A percentile compares a stretch with the other conserved stretches of the same genome.
These are phyloP conservation scores for Clonostachys rhizophaga DNA, from an alignment of 2,329 filamentous ascomycete species.

Conservation along the genomic window DNA sequence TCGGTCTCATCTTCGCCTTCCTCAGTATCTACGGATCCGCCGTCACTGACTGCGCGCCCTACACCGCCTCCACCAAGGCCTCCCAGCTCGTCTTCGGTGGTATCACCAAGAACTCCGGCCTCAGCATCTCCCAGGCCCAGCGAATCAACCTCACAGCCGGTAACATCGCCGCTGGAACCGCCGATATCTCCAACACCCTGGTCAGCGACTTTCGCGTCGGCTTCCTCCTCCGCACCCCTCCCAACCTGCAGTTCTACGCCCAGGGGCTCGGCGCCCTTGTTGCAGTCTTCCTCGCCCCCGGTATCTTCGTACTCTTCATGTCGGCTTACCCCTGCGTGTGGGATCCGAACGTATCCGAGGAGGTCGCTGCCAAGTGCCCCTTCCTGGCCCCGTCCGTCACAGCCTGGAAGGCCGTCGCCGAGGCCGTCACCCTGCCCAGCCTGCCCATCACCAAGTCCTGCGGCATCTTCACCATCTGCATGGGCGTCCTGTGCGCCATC, in stretches of 20 bases:
- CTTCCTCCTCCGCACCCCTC: constrained; percentile 61
- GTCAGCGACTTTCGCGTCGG: constrained; percentile 63
- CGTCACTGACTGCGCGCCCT: constrained; percentile 54
- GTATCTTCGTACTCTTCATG: constrained; percentile 64
- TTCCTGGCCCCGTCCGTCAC: constrained; percentile 60
- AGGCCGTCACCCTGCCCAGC: constrained; percentile 48
- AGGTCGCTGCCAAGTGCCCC: constrained; percentile 33
- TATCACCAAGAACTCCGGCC: constrained; percentile 48
- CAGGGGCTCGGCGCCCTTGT: constrained; percentile 59
- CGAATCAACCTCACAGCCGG: constrained; percentile 63
- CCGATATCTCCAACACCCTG: constrained; percentile 46
- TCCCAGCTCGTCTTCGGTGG: constrained; percentile 65
- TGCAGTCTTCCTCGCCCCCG: constrained; percentile 62
- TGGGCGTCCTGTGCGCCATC: constrained; percentile 41
- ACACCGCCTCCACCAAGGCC: constrained; percentile 64
- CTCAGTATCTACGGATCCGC: constrained; percentile 44
- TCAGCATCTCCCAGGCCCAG: constrained; percentile 46
- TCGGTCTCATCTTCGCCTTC: constrained; percentile 56
- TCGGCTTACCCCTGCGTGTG: constrained; percentile 66
- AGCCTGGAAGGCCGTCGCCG: constrained; percentile 62
- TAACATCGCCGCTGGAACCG: constrained; percentile 49
- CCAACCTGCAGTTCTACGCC: constrained; percentile 61
- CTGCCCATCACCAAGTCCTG: constrained; percentile 51
- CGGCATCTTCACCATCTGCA: constrained; percentile 51
- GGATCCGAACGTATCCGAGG: constrained; percentile 31